A percentile compares a stretch with the other conserved stretches of the same genome.
Conservation (phyloP, 129 eudicot species). For the Helianthus tuberosus region DNA sequence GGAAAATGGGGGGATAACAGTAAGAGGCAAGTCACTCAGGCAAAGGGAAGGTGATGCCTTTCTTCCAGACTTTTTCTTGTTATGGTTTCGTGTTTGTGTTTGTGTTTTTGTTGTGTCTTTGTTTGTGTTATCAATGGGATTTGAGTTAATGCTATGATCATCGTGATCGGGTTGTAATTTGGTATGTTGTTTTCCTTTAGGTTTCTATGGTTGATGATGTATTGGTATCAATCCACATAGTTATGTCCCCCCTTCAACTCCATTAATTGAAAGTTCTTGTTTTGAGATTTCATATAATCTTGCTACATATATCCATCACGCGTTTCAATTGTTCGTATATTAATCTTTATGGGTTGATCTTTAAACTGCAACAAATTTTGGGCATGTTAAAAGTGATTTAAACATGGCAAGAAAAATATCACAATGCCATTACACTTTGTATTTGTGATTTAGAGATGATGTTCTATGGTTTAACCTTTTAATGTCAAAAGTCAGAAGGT, state of each 20-base stretch:
- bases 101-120: constrained; percentile 8
- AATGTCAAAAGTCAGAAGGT: constrained; percentile 11
- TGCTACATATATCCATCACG: not conserved
- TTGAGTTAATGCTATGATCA: constrained; percentile 26
- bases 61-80: constrained; percentile 63
- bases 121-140: constrained; percentile 5
- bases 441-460: not conserved
- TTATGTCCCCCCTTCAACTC: constrained; percentile 23
- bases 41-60: constrained; percentile 98
- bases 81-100: constrained; percentile 18
- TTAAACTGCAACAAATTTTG: not conserved
- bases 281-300: constrained; percentile 18
- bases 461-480: constrained; percentile 9
- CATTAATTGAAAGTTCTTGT: constrained; percentile 3
- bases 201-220: constrained; percentile 26
- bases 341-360: constrained; percentile 5
- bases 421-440: constrained; percentile 16
- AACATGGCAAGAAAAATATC: constrained; percentile 9
- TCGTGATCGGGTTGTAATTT: constrained; percentile 26
- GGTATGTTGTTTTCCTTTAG: constrained; percentile 22
- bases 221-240: constrained; percentile 25
- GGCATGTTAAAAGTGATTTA: constrained; percentile 3
- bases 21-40: constrained; percentile 87
- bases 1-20: constrained; percentile 17
- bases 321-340: not conserved